Base-by-base conservation (phyloP, 768 basidiomycete species). In the Lepiota subincarnata region DNA sequence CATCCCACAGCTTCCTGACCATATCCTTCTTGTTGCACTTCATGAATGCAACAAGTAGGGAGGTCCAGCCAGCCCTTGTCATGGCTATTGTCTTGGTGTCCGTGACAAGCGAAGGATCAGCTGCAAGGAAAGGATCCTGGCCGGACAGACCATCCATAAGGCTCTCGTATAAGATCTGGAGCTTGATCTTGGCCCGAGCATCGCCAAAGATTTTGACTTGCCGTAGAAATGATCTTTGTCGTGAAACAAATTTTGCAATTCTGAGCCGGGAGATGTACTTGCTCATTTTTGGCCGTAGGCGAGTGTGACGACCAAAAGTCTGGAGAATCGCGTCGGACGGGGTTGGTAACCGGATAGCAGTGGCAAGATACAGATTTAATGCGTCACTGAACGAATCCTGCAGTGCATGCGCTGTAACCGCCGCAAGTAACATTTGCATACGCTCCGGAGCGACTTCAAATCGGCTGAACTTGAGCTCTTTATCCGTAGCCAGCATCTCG, bases 1-100 rank as follows among this genome's bases (percentile, higher is more conserved):
- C 88, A 34, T 78, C 72, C 91, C 91, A 92, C 4, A 91, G 62
- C 19, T 70, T 68, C 40, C 76, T 78, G 2, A 84, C 89, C 18
- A 84, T 66, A 48, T 86, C 83, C 39, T 71, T 70, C 26, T 78
- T 70, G 35, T 77, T 72, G 56, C 76, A 74, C 51, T 73, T 76
- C 38, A 90, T 68, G 58, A 90, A 89, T 12, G 77, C 82, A 1
- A 76, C 73, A 48, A 93, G 66, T 60, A 92, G 85, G 1, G 80
- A 73, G 0, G 77, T 75, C 87, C 89, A 91, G 24, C 73, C 68
- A 7, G 74, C 66, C 55, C 82, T 79, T 2, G 80, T 76, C 61
- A 92, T 68, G 7, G 76, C 66, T 6, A 86, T 69, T 6, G 75
- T 69, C 55, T 66, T 79, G 14, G 64, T 61, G 2, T 65, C 46